Base-by-base conservation (phyloP, 257 asterid genomes). In the Fraxinus pennsylvanica region DNA sequence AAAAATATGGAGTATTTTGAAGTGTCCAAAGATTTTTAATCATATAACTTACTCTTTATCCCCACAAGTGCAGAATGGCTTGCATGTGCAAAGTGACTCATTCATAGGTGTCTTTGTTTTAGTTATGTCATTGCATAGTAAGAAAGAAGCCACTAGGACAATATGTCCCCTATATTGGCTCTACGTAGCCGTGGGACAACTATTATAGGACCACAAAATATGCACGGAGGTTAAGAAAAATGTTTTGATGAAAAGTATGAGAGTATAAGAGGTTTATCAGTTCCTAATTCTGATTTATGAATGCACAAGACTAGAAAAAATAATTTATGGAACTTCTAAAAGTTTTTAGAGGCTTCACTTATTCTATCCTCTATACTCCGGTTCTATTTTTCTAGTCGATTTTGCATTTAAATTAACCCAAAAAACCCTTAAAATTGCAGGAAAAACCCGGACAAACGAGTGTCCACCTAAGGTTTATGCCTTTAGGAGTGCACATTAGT, bases 81-180 rank as follows among this genome's bases (percentile, higher is more conserved):
- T 59, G 86, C 86, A 86, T 86, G 90, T 86, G 90, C 81, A 66
- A 38, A 68, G 83, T 77, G 81, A 73, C 84, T 52, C 7, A 43
- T 43, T 76, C 43, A 68, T 47, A 35, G 76, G 74, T 74, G 81
- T 67, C 86, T 81, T 54, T 79, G 75, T 82, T 81, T 79, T 73
- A 70, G 80, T 81, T 74, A 70, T 45, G 74, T 81, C 81, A 72
- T 52, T 72, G 57, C 70, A 84, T 78, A 76, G 80, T 45, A 76
- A 80, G 78, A 81, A 73, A 80, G 74, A 69, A 81, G 77, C 50
- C 77, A 71, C 79, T 82, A 79, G 82, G 82, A 73, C 71, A 71
- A 0, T 59, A 67, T 85, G 89, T 72, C 83, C 81, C 84, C 68
- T 81, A 35, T 71, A 78, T 85, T 82, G 85, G 80, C 76, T 79